Conservation (phyloP, 2,329 filamentous ascomycete genomes). For the Xylaria digitata region DNA sequence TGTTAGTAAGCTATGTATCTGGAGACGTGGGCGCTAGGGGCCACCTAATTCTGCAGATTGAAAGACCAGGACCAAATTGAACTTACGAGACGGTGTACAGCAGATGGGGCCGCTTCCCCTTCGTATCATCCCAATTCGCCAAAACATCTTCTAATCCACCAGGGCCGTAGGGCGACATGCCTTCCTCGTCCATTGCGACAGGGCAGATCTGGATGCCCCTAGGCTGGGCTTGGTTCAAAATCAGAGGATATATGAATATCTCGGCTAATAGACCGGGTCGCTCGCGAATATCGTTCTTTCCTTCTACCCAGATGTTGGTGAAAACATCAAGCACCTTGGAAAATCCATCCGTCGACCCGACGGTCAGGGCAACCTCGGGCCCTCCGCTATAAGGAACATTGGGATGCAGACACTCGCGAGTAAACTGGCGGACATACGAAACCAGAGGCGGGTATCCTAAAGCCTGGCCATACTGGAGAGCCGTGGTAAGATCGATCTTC, state of each 20-base stretch:
- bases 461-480: conserved; percentile 87
- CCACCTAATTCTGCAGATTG: not conserved
- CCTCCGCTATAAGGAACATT: conserved; percentile 82
- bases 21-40: conserved; percentile 34
- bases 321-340: conserved; percentile 81
- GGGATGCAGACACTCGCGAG: conserved; percentile 80
- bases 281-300: conserved; percentile 72
- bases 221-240: conserved; percentile 74
- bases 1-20: conserved; percentile 18
- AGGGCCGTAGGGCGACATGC: conserved; percentile 79
- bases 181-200: conserved; percentile 80
- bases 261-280: conserved; percentile 84
- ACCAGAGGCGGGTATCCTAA: conserved; percentile 83
- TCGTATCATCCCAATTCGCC: conserved; percentile 80
- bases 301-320: conserved; percentile 78
- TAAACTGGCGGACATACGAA: conserved; percentile 82
- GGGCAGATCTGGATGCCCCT: conserved; percentile 78
- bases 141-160: conserved; percentile 83
- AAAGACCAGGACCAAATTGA: not conserved
- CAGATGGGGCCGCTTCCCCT: conserved; percentile 81
- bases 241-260: conserved; percentile 83
- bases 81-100: conserved; percentile 91
- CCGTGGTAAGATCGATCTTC: conserved; percentile 83
- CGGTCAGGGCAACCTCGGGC: conserved; percentile 81
- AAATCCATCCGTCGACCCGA: conserved; percentile 88